Evolutionary conservation across 2,329 filamentous ascomycete species (phyloP), one percentile per base, ranked within the genome.

Genomic region (Hawksworthiomyces lignivorus): DNA sequence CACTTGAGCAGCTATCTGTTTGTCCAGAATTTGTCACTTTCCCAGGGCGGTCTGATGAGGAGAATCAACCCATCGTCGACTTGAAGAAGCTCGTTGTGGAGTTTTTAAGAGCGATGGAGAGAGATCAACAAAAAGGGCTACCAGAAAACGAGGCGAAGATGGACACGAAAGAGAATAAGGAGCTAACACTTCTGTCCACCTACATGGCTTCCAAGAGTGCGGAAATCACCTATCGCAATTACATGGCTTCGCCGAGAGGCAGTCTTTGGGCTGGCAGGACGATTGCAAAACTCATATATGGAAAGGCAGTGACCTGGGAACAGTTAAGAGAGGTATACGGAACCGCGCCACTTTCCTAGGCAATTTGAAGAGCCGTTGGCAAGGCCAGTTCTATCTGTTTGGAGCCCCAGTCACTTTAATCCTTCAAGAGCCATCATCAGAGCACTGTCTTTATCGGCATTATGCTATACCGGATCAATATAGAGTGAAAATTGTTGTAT

Each of bases 1-100:
- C 60, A 41, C 44, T 63, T 1, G 60, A 64, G 51, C 57, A 57
- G 38, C 45, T 63, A 27, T 55, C 59, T 4, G 52, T 62, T 36
- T 42, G 30, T 26, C 39, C 39, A 14, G 39, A 42, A 15, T 28
- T 42, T 22, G 18, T 32, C 37, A 31, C 19, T 20, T 34, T 41
- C 22, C 37, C 37, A 24, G 29, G 37, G 7, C 28, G 12, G 14
- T 32, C 37, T 17, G 27, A 31, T 18, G 37, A 39, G 14, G 24
- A 39, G 21, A 39, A 39, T n/a, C 7, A 24, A 17, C 37, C 37
- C 9, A 39, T 32, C 3, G 8, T 32, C n/a, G 37, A 39, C n/a
- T 15, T 39, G 19, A 39, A 39, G 20, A 39, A 28, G 19, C 37
- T 31, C 7, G 37, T 39, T 11, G 18, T 32, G 4, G 37, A 39